Percentiles rank a stretch among this genome's conserved stretches.
Evolutionary conservation across 192 early-diverging fungal species (phyloP).

Genomic region (Backusella macrospora): DNA sequence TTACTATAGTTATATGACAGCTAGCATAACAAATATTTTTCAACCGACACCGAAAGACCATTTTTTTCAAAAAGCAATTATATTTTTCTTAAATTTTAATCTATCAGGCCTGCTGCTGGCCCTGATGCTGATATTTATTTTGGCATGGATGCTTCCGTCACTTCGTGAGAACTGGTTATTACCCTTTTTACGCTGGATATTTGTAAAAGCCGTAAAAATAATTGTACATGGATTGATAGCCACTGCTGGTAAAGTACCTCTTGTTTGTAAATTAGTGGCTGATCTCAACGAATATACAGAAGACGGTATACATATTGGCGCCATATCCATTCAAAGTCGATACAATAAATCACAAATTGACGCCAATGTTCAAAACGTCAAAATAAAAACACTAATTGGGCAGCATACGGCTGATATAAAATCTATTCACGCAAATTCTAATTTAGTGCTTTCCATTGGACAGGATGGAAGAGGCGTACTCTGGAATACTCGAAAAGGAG

Average conservation of each 20-base stretch:
- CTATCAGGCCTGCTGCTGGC: slow-evolving; percentile 29
- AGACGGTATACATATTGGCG: slow-evolving; percentile 34
- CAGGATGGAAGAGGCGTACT: slow-evolving; percentile 37
- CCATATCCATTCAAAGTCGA: slow-evolving; percentile 32
- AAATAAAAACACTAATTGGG: slow-evolving; percentile 28
- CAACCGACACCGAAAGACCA: background rate
- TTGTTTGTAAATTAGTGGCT: background rate
- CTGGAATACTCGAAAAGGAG: slow-evolving; percentile 27
- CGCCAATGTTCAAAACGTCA: slow-evolving; percentile 17
- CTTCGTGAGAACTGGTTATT: slow-evolving; percentile 25
- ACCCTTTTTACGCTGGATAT: slow-evolving; percentile 16
- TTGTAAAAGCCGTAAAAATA: background rate
- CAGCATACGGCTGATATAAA: slow-evolving; percentile 36
- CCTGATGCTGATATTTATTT: slow-evolving; percentile 21
- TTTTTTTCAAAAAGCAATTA: background rate
- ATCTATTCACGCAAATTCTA: slow-evolving; percentile 7
- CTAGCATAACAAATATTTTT: background rate
- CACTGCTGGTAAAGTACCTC: background rate
- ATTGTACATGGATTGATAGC: background rate
- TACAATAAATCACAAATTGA: slow-evolving; percentile 25
- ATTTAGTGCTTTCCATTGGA: slow-evolving; percentile 27
- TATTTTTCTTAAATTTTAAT: slow-evolving; percentile 25
- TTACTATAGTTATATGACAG: background rate
- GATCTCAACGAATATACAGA: slow-evolving; percentile 30
- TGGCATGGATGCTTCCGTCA: slow-evolving; percentile 33